A percentile compares a stretch with the other conserved stretches of the same genome.
phyloP scores from a whole-genome alignment of 1,284 basidiomycete genomes.

The Prillingera fragicola region DNA sequence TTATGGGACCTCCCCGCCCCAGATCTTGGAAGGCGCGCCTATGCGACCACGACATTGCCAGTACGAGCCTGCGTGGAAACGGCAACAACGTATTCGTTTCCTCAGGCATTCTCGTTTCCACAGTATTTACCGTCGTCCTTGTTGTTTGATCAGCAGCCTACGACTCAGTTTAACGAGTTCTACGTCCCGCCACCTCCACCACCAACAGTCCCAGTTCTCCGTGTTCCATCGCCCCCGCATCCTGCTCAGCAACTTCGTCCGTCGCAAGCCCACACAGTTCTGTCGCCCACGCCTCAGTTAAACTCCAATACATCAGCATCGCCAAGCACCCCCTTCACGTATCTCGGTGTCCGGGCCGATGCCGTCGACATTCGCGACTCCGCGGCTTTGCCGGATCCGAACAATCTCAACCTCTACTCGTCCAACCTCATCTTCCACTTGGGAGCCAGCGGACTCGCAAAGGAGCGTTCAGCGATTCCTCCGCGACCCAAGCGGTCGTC shows the following conservation, averaged over 20 bases:
- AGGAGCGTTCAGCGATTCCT: slow-evolving; percentile 27
- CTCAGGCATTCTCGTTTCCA: slow-evolving; percentile 2
- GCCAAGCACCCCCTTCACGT: slow-evolving; percentile 6
- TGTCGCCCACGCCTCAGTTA: slow-evolving; percentile 16
- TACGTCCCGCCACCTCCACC: slow-evolving; percentile 21
- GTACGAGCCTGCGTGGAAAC: slow-evolving; percentile 9
- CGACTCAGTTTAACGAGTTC: slow-evolving; percentile 7
- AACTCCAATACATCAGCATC: slow-evolving; percentile 2
- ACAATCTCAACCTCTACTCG: slow-evolving; percentile 23
- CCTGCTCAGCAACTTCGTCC: slow-evolving; percentile 18
- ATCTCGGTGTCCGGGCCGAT: slow-evolving; percentile 10
- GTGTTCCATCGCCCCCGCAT: slow-evolving; percentile 17
- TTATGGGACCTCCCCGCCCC: slow-evolving; percentile 12
- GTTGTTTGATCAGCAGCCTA: slow-evolving; percentile 9
- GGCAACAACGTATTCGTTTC: not conserved
- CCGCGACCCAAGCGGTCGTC: slow-evolving; percentile 6
- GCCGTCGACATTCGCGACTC: not conserved
- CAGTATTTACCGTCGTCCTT: slow-evolving; percentile 9
- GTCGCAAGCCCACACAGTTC: slow-evolving; percentile 19
- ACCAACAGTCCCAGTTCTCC: slow-evolving; percentile 8
- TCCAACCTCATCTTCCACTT: slow-evolving; percentile 39
- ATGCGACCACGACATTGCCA: slow-evolving; percentile 5
- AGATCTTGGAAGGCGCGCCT: slow-evolving; percentile 8
- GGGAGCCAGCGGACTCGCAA: slow-evolving; percentile 36
- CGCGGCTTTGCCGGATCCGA: slow-evolving; percentile 11